Evolutionary conservation across 176 grass and related monocot genomes (phyloP), one percentile per base, ranked within the genome.

Genomic region (Avena eriantha): DNA sequence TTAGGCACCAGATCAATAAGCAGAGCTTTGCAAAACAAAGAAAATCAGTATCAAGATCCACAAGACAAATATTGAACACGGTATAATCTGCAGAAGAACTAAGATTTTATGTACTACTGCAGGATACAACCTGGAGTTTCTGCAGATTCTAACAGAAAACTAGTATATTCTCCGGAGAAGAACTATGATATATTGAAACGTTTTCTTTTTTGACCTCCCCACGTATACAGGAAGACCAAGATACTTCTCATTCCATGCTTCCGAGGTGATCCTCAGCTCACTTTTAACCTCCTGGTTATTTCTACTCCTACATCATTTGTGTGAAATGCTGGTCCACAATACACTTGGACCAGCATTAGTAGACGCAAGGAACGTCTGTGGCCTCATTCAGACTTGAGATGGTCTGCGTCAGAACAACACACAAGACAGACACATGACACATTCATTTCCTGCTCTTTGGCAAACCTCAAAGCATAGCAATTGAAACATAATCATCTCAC

Each of bases 401-500:
- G 48, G 12, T 50, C 12, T 10, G 36, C 49, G 7, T 56, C 53
- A 56, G 5, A 56, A 19, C 5, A 56, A 56, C 53, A 56, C 15
- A 54, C 17, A 56, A 54, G 16, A 54, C 15, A 18, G 51, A 19
- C 5, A 19, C 5, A 56, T 4, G 17, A 56, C 15, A 8, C 53
- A 19, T 69, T 41, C 34, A 17, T 69, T 74, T 50, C 45, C 45
- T 50, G 22, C 13, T 74, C 12, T 2, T 4, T n/a, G 5, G 69
- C 70, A 47, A 48, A 45, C 21, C 70, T 2, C 41, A 73, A 47
- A 73, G n/a, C 41, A 48, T 13, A 22, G n/a, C 43, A 48, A 73
- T 22, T 73, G 70, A 48, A 73, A 48, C 70, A 73, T 43, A 24
- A 48, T 73, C 43, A 74, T 22, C 45, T 74, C 46, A 50, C 71